Percentiles rank a stretch among this genome's conserved stretches.
Conservation (phyloP, 371 early-diverging fungal genomes). For the Haplosporangium sp. region DNA sequence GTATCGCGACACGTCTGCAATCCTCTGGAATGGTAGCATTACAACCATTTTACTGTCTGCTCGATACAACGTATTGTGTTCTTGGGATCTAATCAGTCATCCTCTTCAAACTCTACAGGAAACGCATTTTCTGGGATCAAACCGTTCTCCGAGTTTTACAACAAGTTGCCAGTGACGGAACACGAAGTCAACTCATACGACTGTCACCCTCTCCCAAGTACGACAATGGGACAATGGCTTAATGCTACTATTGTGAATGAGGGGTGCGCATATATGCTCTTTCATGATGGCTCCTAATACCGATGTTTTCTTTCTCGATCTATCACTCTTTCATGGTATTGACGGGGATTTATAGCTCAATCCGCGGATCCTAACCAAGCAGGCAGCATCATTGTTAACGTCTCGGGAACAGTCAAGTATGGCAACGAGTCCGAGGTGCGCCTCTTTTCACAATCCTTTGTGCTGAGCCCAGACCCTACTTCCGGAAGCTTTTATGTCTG, state of each 20-base stretch:
- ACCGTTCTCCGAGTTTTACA: slow-evolving; percentile 68
- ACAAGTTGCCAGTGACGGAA: slow-evolving; percentile 68
- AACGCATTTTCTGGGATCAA: slow-evolving; percentile 67
- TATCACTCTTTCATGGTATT: background rate
- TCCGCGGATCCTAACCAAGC: slow-evolving; percentile 58
- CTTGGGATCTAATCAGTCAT: slow-evolving; percentile 1
- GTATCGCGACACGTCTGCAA: slow-evolving; percentile 75
- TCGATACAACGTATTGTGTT: background rate
- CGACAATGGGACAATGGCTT: slow-evolving; percentile 4
- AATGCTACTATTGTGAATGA: background rate
- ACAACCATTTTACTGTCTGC: slow-evolving; percentile 10
- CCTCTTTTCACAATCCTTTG: slow-evolving; percentile 75
- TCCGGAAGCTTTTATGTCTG: slow-evolving; percentile 67
- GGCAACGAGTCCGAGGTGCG: slow-evolving; percentile 63
- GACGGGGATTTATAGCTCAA: slow-evolving; percentile 1
- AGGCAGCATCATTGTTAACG: slow-evolving; percentile 66
- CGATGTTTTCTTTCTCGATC: background rate
- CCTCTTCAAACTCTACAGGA: slow-evolving; percentile 42
- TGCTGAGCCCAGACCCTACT: slow-evolving; percentile 69
- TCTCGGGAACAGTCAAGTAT: slow-evolving; percentile 71
- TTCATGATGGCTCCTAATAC: too few species aligned
- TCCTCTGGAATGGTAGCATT: slow-evolving; percentile 78
- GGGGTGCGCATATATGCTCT: too few species aligned
- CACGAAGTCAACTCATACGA: slow-evolving; percentile 74
- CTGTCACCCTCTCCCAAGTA: slow-evolving; percentile 73